Conservation (phyloP, 225 moss, liverwort and hornwort genomes). For the Thuidium tamariscinum region DNA sequence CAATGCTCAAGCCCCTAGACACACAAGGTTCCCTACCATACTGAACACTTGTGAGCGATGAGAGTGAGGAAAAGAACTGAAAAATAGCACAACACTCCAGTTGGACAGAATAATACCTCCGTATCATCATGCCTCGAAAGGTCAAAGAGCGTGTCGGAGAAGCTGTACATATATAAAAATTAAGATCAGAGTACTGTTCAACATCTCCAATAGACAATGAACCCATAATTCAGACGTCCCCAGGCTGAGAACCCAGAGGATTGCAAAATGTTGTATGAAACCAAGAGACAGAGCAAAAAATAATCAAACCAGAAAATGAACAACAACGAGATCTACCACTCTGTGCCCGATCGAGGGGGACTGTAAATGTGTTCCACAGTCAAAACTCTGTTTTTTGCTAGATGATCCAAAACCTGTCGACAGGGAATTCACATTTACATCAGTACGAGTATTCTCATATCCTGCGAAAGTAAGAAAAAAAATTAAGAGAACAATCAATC, state of each 20-base stretch:
- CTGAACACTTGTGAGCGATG: neutral
- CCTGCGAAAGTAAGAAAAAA: neutral
- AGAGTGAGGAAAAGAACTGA: neutral
- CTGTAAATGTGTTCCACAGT: conserved; percentile 37
- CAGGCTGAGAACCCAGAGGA: neutral
- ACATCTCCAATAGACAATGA: neutral
- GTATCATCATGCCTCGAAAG: conserved; percentile 32
- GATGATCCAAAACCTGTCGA: conserved; percentile 36
- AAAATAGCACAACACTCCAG: neutral
- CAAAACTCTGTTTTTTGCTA: conserved; percentile 28
- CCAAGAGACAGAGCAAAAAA: neutral
- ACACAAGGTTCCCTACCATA: neutral
- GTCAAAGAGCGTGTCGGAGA: conserved; percentile 44
- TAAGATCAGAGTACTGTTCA: neutral
- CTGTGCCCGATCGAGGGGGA: conserved; percentile 36
- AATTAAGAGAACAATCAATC: neutral
- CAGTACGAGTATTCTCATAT: neutral
- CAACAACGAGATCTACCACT: conserved; percentile 13
- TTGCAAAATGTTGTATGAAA: neutral
- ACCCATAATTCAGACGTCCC: neutral
- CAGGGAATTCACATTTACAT: neutral
- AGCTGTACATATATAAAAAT: conserved; percentile 18
- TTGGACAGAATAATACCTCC: conserved; percentile 4
- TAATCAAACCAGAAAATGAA: neutral
- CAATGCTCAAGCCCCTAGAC: neutral